Percentiles rank a stretch among this genome's conserved stretches.
phyloP scores from a whole-genome alignment of 441 rosid genomes.

The Gossypium armourianum region DNA sequence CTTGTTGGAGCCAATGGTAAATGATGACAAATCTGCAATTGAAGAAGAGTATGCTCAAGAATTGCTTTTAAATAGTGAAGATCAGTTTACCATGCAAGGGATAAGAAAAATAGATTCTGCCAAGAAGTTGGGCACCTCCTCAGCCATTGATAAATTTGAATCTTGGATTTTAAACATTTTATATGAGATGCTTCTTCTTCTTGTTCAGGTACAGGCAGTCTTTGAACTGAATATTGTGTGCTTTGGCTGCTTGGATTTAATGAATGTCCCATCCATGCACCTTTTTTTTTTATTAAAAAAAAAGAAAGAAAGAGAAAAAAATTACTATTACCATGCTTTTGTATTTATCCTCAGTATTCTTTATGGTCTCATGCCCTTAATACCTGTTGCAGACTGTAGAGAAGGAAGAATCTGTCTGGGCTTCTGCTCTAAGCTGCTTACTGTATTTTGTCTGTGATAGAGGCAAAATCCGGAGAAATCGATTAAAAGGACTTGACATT shows the following conservation, averaged over 20 bases:
- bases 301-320: no score
- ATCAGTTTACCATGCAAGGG: conserved; percentile 43
- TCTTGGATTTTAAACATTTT: conserved; percentile 84
- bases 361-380: conserved; percentile 19
- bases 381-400: conserved; percentile 57
- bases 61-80: conserved; percentile 45
- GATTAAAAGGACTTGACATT: conserved; percentile 87
- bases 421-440: conserved; percentile 90
- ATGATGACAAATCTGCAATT: conserved; percentile 59
- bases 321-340: background rate
- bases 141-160: conserved; percentile 74
- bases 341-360: background rate
- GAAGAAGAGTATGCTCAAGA: conserved; percentile 77
- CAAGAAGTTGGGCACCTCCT: conserved; percentile 37
- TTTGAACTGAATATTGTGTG: background rate
- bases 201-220: conserved; percentile 63
- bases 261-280: background rate
- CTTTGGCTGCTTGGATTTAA: background rate
- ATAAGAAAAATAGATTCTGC: conserved; percentile 37
- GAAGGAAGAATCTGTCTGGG: conserved; percentile 86
- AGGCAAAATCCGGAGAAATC: conserved; percentile 66
- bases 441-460: conserved; percentile 89
- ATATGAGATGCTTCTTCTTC: conserved; percentile 79
- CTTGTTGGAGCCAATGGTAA: conserved; percentile 66
- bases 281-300: background rate